Base-by-base conservation (phyloP, 495 filamentous ascomycete species). In the Xylaria flabelliformis region DNA sequence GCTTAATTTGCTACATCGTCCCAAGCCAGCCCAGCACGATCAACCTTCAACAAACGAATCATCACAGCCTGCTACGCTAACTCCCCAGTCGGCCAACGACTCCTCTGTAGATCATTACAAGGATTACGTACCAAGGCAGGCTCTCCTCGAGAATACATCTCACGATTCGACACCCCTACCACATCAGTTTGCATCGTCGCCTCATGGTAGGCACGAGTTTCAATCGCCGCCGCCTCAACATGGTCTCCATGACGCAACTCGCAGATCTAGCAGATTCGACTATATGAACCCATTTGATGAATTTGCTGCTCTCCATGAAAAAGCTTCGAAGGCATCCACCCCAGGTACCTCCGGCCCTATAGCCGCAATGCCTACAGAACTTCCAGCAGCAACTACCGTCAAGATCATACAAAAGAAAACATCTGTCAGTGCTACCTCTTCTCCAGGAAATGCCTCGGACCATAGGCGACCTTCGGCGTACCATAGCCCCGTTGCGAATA, bases 21-120 rank as follows among this genome's bases (percentile, higher is more conserved):
- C 84, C 58, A 89, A 90, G 82, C 84, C 84, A 56, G 78, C 83
- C 50, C 84, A 89, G 75, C 82, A 80, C 66, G 83, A 87, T 51
- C 73, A 77, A 58, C 64, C 77, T 73, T 77, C 78, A 48, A 69
- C 77, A 72, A 68, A 81, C 81, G 77, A 86, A 78, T 67, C 74
- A 74, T 77, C 82, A 53, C 74, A 82, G 55, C 72, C 84, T 73
- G 61, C 78, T 80, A 70, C 84, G 2, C 70, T 83, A 46, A 83
- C 78, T 17, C 81, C 83, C 32, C 82, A 81, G 50, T 80, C 82
- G 2, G 74, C 77, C 12, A 76, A 80, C 42, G 80, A 81, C 48
- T 75, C 78, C 12, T 42, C 69, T 19, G 53, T 58, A 19, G 76
- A 78, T 32, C 77, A 78, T 34, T 64, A 64, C 21, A 74, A 72